Conservation (phyloP, 139 green algal species). For the Haematococcus sp. region DNA sequence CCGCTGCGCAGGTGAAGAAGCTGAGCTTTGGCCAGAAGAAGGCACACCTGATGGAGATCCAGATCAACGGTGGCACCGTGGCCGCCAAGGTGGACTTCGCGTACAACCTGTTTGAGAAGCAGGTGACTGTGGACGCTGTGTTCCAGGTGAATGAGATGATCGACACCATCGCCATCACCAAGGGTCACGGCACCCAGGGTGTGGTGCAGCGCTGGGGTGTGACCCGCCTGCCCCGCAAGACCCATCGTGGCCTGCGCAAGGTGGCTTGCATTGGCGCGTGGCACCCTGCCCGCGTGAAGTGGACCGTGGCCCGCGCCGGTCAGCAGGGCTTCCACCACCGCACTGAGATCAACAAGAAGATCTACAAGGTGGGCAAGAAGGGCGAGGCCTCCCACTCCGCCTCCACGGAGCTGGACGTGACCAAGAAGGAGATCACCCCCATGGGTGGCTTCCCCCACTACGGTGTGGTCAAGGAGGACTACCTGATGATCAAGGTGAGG, state of each 20-base stretch:
- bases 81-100: conserved; percentile 98
- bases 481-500: conserved; percentile 94
- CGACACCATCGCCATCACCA: conserved; percentile 97
- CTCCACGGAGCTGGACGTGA: conserved; percentile 94
- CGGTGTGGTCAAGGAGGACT: conserved; percentile 95
- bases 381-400: conserved; percentile 81
- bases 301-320: conserved; percentile 93
- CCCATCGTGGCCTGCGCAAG: conserved; percentile 98
- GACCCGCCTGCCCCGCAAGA: conserved; percentile 98
- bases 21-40: conserved; percentile 90
- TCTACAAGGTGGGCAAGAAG: conserved; percentile 97
- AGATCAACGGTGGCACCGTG: conserved; percentile 93
- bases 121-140: conserved; percentile 79
- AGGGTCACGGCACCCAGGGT: conserved; percentile 93
- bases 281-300: conserved; percentile 96
- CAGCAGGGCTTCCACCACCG: conserved; percentile 98
- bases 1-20: conserved; percentile 61
- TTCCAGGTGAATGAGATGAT: conserved; percentile 97
- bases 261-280: conserved; percentile 98
- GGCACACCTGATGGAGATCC: conserved; percentile 98
- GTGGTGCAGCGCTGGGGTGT: conserved; percentile 98
- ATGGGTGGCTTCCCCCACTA: conserved; percentile 99
- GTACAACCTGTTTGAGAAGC: conserved; percentile 92
- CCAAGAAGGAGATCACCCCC: conserved; percentile 98
- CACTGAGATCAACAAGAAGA: conserved; percentile 99